These are phyloP conservation scores for Trichocladium uniseriatum DNA, from an alignment of 495 filamentous ascomycete genomes.

Conservation along the genomic window DNA sequence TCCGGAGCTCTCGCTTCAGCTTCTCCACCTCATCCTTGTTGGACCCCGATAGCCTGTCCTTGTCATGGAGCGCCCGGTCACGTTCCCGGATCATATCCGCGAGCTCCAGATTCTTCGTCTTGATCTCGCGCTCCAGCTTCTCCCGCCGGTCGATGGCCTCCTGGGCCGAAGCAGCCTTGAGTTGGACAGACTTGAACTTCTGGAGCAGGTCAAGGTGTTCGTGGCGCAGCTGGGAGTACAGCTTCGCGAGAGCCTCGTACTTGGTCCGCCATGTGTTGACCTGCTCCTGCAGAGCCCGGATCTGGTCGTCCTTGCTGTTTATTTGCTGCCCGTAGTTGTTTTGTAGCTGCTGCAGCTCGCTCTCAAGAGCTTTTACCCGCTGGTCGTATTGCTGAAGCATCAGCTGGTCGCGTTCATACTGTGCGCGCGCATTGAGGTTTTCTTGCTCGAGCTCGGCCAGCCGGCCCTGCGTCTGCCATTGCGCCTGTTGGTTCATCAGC, in stretches of 20 bases:
- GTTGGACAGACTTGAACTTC: conserved; percentile 90
- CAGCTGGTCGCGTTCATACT: conserved; percentile 93
- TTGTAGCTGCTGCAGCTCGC: conserved; percentile 73
- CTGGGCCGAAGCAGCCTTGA: conserved; percentile 92
- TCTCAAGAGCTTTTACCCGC: conserved; percentile 84
- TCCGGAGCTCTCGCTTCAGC: conserved; percentile 88
- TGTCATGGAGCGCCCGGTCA: conserved; percentile 88
- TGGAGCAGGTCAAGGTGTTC: conserved; percentile 92
- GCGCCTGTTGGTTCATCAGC: conserved; percentile 73
- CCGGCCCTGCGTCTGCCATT: conserved; percentile 85
- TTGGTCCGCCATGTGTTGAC: conserved; percentile 95
- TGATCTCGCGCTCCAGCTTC: conserved; percentile 92
- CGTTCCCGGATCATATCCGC: conserved; percentile 98
- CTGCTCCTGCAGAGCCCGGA: conserved; percentile 83
- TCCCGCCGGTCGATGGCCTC: conserved; percentile 93
- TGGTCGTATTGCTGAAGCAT: conserved; percentile 96
- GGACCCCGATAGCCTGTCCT: conserved; percentile 71
- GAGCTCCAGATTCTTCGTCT: conserved; percentile 95
- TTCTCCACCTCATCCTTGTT: conserved; percentile 94
- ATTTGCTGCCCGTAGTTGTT: conserved; percentile 77
- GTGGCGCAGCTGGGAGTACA: conserved; percentile 90
- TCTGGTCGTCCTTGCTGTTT: conserved; percentile 86
- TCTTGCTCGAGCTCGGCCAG: conserved; percentile 90
- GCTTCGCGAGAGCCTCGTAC: conserved; percentile 91
- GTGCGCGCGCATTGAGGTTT: conserved; percentile 85